These are phyloP conservation scores for Fusarium tuaranense DNA, from an alignment of 2,329 filamentous ascomycete genomes.

Conservation along the genomic window DNA sequence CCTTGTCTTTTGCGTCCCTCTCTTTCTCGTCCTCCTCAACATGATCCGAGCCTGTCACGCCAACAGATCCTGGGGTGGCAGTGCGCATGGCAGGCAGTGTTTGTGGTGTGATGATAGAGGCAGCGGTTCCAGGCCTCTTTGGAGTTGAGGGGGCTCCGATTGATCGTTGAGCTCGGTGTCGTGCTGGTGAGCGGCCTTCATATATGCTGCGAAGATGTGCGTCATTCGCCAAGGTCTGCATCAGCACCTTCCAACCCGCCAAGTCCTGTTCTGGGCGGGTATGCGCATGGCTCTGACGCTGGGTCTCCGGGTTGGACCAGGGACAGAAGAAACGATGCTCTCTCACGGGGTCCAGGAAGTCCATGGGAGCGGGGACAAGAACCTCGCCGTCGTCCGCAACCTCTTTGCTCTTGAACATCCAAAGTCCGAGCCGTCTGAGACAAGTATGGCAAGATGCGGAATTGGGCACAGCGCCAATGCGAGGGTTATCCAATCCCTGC, in stretches of 20 bases:
- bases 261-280: constrained; percentile 51
- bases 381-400: constrained; percentile 66
- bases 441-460: constrained; percentile 87
- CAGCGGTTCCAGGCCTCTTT: constrained; percentile 29
- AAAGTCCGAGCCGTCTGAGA: constrained; percentile 88
- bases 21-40: constrained; percentile 56
- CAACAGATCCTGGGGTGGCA: constrained; percentile 18
- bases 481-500: constrained; percentile 71
- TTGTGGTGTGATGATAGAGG: constrained; percentile 28
- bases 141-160: constrained; percentile 37
- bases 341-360: constrained; percentile 73
- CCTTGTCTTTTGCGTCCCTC: constrained; percentile 73
- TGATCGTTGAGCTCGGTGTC: constrained; percentile 21
- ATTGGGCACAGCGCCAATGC: constrained; percentile 73
- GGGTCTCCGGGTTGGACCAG: constrained; percentile 75
- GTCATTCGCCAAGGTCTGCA: constrained; percentile 69
- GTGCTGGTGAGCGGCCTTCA: constrained; percentile 45
- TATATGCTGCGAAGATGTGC: constrained; percentile 61
- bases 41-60: constrained; percentile 18
- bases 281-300: constrained; percentile 58
- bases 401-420: constrained; percentile 89
- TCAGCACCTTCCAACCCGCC: constrained; percentile 67
- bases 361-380: constrained; percentile 71
- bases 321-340: constrained; percentile 89
- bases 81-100: constrained; percentile 14